phyloP scores from a whole-genome alignment of 2,329 filamentous ascomycete genomes.

The Curvularia hawaiiensis region DNA sequence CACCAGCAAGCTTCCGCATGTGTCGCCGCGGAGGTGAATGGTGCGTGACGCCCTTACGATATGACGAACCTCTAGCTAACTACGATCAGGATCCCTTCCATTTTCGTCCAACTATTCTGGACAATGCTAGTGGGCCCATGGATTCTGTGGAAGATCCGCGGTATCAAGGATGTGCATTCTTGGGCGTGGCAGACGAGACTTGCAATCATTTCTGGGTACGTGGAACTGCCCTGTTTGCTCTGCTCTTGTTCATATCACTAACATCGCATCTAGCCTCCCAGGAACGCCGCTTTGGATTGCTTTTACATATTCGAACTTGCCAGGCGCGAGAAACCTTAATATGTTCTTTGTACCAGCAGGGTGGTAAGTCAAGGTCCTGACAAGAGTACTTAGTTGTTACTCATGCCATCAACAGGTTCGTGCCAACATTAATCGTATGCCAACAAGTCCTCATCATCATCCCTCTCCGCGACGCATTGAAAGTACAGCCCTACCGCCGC shows the following conservation, averaged over 20 bases:
- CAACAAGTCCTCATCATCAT: conserved; percentile 46
- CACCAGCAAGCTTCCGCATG: conserved; percentile 50
- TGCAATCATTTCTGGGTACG: conserved; percentile 45
- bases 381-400: neutral
- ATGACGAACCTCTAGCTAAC: conserved; percentile 12
- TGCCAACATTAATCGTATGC: conserved; percentile 44
- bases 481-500: conserved; percentile 23
- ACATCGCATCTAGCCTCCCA: conserved; percentile 36
- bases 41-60: conserved; percentile 43
- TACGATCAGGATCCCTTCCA: conserved; percentile 42
- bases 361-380: conserved; percentile 33
- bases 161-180: conserved; percentile 44
- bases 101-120: conserved; percentile 46
- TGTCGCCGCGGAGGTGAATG: conserved; percentile 68
- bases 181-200: conserved; percentile 49
- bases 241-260: conserved; percentile 16
- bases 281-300: conserved; percentile 47
- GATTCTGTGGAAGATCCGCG: conserved; percentile 47
- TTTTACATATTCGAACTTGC: conserved; percentile 41
- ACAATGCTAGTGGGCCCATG: conserved; percentile 44
- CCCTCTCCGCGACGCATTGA: conserved; percentile 40
- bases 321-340: conserved; percentile 32
- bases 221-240: neutral
- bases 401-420: conserved; percentile 32
- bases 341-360: conserved; percentile 43